Evolutionary conservation across 1,284 basidiomycete genomes (phyloP), one percentile per base, ranked within the genome.

Genomic region (Ceratobasidium sp.): DNA sequence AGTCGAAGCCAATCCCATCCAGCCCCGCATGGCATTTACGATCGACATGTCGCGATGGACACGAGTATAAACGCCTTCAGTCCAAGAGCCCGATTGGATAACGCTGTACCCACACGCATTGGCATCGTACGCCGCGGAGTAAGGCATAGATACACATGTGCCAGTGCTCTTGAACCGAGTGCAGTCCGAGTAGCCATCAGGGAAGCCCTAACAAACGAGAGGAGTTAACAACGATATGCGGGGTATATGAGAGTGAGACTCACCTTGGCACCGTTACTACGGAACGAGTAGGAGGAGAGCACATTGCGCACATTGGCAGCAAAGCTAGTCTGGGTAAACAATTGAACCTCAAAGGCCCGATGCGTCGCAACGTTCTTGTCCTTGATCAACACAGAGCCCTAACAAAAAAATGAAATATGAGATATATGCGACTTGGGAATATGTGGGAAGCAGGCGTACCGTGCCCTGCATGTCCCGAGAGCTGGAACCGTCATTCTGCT

Each of bases 31-130:
- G 50, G 66, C 66, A 16, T 69, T 69, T 1, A 69, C 66, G 41
- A 69, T 69, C 52, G 66, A 69, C 66, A 69, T 69, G 21, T 69
- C 66, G 41, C 66, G 66, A 35, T 69, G 66, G 18, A 69, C 66
- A 8, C 66, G 66, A 4, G 66, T 69, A 44, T 69, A 69, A 13
- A 69, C 66, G 11, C 66, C 66, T 41, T 69, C 66, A 26, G 66
- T 69, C 66, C 66, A 69, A 14, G 66, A 6, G 8, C 66, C 66
- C 14, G 5, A 26, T 23, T 69, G 66, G 26, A 38, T 28, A 14
- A 69, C 66, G 30, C 66, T 69, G 28, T 69, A 69, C 1, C 66
- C 66, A 35, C 66, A 69, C 14, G 66, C 66, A 30, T 58, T 69
- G 52, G 66, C 66, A 44, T 69, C 54, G 32, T 69, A 69, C 21